A percentile compares a stretch with the other conserved stretches of the same genome.
Evolutionary conservation across 2,329 filamentous ascomycete species (phyloP).

Genomic region (Sordariomycetes sp.): DNA sequence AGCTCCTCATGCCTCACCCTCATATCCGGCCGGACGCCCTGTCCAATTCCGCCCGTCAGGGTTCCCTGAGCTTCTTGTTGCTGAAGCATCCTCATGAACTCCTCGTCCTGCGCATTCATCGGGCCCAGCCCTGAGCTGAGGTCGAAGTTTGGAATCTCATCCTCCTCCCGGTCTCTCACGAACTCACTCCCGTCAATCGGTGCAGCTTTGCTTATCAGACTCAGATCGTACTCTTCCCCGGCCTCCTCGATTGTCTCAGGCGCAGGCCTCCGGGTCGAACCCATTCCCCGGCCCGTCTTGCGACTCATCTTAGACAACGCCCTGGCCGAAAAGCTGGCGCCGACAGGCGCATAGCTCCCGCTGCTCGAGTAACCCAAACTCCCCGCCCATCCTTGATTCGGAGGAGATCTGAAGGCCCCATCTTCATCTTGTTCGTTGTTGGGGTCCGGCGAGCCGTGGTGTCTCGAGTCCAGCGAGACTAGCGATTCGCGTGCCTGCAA

Average conservation of each 20-base stretch:
- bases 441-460: constrained; percentile 4
- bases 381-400: neutral
- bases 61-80: constrained; percentile 44
- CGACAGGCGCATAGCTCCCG: constrained; percentile 17
- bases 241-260: constrained; percentile 22
- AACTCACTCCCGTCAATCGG: constrained; percentile 26
- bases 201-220: constrained; percentile 29
- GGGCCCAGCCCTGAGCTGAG: constrained; percentile 36
- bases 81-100: constrained; percentile 34
- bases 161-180: constrained; percentile 15
- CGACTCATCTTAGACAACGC: neutral
- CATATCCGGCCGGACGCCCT: constrained; percentile 38
- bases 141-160: constrained; percentile 28
- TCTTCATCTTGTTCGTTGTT: constrained; percentile 5
- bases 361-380: constrained; percentile 1
- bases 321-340: neutral
- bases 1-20: constrained; percentile 42
- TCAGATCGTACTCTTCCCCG: constrained; percentile 34
- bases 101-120: constrained; percentile 30
- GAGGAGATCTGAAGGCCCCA: neutral
- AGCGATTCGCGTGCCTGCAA: constrained; percentile 26
- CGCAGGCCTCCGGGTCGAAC: constrained; percentile 6
- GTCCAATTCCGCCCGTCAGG: constrained; percentile 49
- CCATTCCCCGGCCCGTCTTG: neutral
- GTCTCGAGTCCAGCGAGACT: constrained; percentile 25